These are phyloP conservation scores for Thelephora terrestris DNA, from an alignment of 1,284 basidiomycete genomes.

Conservation along the genomic window DNA sequence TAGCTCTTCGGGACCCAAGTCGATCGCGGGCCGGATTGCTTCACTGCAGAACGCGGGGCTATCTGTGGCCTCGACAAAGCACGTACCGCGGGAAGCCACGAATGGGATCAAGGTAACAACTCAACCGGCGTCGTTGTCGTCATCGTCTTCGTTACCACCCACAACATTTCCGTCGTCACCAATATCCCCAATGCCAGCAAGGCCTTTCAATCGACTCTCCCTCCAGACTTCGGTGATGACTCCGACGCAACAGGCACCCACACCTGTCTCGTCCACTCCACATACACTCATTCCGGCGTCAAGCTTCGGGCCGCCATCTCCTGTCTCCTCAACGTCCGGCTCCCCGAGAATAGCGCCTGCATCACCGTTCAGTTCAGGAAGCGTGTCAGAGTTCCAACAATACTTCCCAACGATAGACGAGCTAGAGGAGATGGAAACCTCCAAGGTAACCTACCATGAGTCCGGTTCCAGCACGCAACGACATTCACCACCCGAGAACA, in stretches of 20 bases:
- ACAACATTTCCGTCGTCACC: slow-evolving; percentile 11
- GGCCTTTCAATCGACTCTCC: slow-evolving; percentile 15
- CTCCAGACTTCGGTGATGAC: slow-evolving; percentile 20
- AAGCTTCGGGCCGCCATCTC: slow-evolving; percentile 63
- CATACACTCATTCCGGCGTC: slow-evolving; percentile 59
- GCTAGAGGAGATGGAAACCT: slow-evolving; percentile 44
- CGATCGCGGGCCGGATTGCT: slow-evolving; percentile 60
- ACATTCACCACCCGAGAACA: slow-evolving; percentile 13
- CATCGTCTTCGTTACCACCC: slow-evolving; percentile 11
- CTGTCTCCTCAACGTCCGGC: slow-evolving; percentile 40
- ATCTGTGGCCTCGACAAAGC: slow-evolving; percentile 40
- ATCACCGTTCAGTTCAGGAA: slow-evolving; percentile 12
- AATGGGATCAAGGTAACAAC: slow-evolving; percentile 21
- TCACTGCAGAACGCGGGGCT: slow-evolving; percentile 62
- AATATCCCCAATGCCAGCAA: slow-evolving; percentile 12
- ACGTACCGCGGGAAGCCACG: slow-evolving; percentile 38
- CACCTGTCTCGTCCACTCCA: slow-evolving; percentile 23
- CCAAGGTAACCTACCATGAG: slow-evolving; percentile 41
- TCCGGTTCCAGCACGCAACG: slow-evolving; percentile 25
- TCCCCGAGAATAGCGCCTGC: slow-evolving; percentile 26
- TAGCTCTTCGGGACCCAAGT: slow-evolving; percentile 11
- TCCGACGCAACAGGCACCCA: slow-evolving; percentile 19
- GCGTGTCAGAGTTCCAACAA: slow-evolving; percentile 44
- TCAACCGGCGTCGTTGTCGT: slow-evolving; percentile 10
- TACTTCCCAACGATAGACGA: slow-evolving; percentile 69